Base-by-base conservation (phyloP, 2,329 filamentous ascomycete species). In the Diaporthe vaccinii region DNA sequence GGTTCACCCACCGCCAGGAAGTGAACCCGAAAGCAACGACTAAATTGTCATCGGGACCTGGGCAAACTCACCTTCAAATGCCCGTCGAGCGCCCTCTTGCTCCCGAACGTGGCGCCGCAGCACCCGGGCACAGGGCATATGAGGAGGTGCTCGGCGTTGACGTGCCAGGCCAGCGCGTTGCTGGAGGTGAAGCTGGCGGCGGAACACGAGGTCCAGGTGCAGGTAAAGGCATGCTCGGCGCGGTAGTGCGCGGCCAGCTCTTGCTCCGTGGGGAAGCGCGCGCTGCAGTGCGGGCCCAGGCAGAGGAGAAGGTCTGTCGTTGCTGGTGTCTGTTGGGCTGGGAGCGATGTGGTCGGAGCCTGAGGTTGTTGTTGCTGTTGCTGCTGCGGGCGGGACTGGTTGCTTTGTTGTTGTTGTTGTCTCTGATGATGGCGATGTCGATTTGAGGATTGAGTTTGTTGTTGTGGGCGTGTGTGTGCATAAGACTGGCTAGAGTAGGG, bases 61-160 rank as follows among this genome's bases (percentile, higher is more conserved):
- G n/a, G 20, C 31, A 22, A 39, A 53, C 65, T 67, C n/a, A 72
- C 69, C 36, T 80, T 77, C 17, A 87, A 77, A 73, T 87, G 86
- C 4, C 81, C 82, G 34, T 81, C 80, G 1, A 87, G 78, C 5
- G 83, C 75, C n/a, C 82, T 82, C 8, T 77, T 78, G 53, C 72
- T 83, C n/a, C 78, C 77, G 51, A 86, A 85, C 0, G 78, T 77
- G n/a, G 78, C 79, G 68, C 86, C 84, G 46, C 80, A 79, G 73
- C 86, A 87, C 0, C 82, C 84, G 0, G 80, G 77, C 1, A 82
- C 80, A 0, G 86, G 86, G 41, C 86, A 87, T 36, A 84, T 78
- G 39, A 87, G 81, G 15, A 87, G 80, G 75, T 87, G 86, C 62
- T 87, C 83, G 28, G 80, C 79, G 73, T 87, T 86, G 53, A 87